Evolutionary conservation across 192 early-diverging fungal genomes (phyloP).

Genomic region (Cladochytrium replicatum): DNA sequence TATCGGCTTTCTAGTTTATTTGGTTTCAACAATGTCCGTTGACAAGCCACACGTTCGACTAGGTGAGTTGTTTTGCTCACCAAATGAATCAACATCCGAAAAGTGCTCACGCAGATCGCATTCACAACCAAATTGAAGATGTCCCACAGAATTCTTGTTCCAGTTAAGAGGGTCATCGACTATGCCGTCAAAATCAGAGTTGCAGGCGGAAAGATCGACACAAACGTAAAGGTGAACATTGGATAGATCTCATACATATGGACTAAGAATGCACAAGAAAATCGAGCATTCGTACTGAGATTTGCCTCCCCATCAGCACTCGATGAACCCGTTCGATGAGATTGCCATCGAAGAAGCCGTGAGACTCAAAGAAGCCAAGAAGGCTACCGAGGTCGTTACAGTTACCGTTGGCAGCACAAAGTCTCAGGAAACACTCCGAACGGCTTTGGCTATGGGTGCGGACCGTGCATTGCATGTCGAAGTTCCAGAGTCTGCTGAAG

Average conservation of each 20-base stretch:
- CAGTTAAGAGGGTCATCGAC: constrained; percentile 95
- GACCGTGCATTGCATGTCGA: constrained; percentile 92
- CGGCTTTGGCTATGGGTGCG: constrained; percentile 96
- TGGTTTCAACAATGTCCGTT: no score
- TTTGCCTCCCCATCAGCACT: constrained; percentile 47
- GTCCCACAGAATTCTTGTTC: constrained; percentile 87
- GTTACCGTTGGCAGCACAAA: constrained; percentile 84
- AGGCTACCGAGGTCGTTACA: constrained; percentile 73
- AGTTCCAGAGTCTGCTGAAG: constrained; percentile 49
- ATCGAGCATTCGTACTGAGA: neutral
- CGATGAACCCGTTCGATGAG: constrained; percentile 99
- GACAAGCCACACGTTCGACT: no score
- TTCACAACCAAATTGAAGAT: no score
- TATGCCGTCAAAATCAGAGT: constrained; percentile 98
- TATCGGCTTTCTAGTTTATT: no score
- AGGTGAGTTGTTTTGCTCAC: no score
- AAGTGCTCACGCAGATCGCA: no score
- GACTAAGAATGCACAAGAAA: neutral
- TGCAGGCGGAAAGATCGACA: constrained; percentile 83
- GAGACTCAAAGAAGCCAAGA: constrained; percentile 76
- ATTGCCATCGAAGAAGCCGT: constrained; percentile 96
- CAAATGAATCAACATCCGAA: no score
- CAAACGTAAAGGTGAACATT: constrained; percentile 80
- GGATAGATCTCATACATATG: no score
- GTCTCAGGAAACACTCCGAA: constrained; percentile 82